Percentiles rank a stretch among this genome's conserved stretches.
These are phyloP conservation scores for Paecilomyces formosus DNA, from an alignment of 2,329 filamentous ascomycete species.

Conservation along the genomic window DNA sequence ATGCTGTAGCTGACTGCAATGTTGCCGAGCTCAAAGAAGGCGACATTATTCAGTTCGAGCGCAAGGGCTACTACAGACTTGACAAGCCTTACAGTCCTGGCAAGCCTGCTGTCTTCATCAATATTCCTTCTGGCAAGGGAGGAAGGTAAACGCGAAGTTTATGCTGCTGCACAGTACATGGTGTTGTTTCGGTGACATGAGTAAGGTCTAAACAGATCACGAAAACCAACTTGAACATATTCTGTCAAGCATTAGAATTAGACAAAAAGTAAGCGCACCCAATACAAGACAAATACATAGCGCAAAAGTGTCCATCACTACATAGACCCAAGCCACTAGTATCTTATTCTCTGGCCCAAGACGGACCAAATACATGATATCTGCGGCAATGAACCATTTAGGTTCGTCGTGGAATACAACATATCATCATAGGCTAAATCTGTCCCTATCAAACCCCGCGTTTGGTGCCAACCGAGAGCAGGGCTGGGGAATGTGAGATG, in stretches of 20 bases:
- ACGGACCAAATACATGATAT: too few relatives aligned
- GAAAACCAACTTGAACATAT: background rate
- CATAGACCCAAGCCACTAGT: background rate
- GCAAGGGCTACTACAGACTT: conserved; percentile 84
- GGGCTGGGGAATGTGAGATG: background rate
- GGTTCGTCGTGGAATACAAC: too few relatives aligned
- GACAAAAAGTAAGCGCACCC: background rate
- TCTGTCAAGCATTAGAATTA: background rate
- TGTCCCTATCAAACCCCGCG: background rate
- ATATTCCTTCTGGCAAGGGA: conserved; percentile 60
- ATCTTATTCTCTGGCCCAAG: background rate
- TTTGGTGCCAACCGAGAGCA: background rate
- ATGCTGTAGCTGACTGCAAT: conserved; percentile 73
- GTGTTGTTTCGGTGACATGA: background rate
- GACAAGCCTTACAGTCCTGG: conserved; percentile 58
- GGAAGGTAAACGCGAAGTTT: conserved; percentile 17
- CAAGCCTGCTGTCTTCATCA: conserved; percentile 57
- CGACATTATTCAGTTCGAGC: conserved; percentile 91
- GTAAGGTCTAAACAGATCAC: background rate
- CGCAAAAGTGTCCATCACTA: background rate
- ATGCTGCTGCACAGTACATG: background rate
- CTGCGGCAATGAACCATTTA: too few relatives aligned
- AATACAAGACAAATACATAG: background rate
- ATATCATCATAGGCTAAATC: too few relatives aligned
- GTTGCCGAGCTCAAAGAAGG: conserved; percentile 71